A percentile compares a stretch with the other conserved stretches of the same genome.
These are phyloP conservation scores for Chalciporus sp. DNA, from an alignment of 1,284 basidiomycete genomes.

Conservation along the genomic window DNA sequence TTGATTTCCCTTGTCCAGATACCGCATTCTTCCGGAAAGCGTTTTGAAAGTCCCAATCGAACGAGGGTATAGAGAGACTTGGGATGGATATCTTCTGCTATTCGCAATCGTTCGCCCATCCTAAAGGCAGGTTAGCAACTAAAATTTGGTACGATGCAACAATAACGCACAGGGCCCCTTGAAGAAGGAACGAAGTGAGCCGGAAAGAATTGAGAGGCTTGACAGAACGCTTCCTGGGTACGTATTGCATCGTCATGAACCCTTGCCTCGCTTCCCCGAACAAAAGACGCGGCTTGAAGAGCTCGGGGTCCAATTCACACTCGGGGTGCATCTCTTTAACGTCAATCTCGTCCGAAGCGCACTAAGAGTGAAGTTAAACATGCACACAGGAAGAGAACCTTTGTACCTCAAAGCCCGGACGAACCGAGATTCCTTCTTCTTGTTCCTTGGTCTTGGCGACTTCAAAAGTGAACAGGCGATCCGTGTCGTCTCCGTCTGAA, in stretches of 20 bases:
- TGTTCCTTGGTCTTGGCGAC: constrained; percentile 61
- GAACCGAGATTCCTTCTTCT: constrained; percentile 48
- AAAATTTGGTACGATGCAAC: neutral
- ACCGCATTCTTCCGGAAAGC: constrained; percentile 29
- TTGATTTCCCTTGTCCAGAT: constrained; percentile 29
- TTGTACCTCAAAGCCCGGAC: constrained; percentile 45
- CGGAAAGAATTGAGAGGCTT: constrained; percentile 9
- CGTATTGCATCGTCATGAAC: constrained; percentile 34
- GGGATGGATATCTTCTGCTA: constrained; percentile 31
- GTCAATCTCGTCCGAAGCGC: constrained; percentile 17
- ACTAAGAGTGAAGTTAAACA: constrained; percentile 12
- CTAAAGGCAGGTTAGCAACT: constrained; percentile 24
- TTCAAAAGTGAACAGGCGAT: constrained; percentile 56
- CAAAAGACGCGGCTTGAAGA: constrained; percentile 35
- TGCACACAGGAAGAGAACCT: neutral
- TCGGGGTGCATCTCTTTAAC: constrained; percentile 19
- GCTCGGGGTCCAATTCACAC: constrained; percentile 22
- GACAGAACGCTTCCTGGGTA: constrained; percentile 17
- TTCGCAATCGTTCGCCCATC: constrained; percentile 26
- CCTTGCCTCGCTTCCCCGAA: constrained; percentile 39
- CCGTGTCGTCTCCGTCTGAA: constrained; percentile 41
- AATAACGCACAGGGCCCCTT: constrained; percentile 25
- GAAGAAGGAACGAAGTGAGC: constrained; percentile 13
- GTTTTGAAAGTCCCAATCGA: constrained; percentile 34
- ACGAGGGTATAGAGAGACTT: constrained; percentile 35